phyloP scores from a whole-genome alignment of 2,329 filamentous ascomycete species.

The Thielaviopsis ethacetica region DNA sequence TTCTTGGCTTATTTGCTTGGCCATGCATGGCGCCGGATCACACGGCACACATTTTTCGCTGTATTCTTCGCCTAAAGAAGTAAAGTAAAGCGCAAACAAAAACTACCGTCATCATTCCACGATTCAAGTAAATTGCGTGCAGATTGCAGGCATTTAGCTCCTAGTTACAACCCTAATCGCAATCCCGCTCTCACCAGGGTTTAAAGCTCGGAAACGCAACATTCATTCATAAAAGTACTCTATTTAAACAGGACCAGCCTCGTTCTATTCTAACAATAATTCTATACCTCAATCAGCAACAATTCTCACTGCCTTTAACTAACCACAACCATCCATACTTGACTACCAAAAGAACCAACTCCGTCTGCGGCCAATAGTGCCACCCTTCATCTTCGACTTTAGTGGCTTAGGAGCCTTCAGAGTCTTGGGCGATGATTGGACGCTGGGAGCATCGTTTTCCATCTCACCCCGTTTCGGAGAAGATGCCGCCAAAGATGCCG shows the following conservation, averaged over 20 bases:
- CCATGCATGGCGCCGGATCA: no score
- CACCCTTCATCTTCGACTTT: neutral
- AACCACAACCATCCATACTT: neutral
- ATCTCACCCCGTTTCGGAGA: neutral
- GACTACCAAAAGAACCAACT: constrained; percentile 8
- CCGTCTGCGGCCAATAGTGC: neutral
- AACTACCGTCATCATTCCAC: no score
- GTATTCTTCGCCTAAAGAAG: no score
- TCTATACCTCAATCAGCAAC: neutral
- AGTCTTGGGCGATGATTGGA: neutral
- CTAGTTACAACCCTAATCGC: no score
- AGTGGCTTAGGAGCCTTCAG: neutral
- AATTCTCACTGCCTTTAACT: neutral
- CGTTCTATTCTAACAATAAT: neutral
- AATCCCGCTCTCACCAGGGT: no score
- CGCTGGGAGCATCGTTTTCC: neutral
- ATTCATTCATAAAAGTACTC: no score
- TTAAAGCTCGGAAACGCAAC: no score
- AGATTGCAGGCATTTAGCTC: no score
- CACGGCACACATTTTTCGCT: no score
- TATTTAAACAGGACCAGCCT: neutral
- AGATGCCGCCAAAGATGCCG: neutral
- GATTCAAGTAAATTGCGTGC: no score
- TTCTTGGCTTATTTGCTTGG: no score
- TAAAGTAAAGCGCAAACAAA: no score